phyloP scores from a whole-genome alignment of 371 early-diverging fungal genomes.

The Rhizopus sp. region DNA sequence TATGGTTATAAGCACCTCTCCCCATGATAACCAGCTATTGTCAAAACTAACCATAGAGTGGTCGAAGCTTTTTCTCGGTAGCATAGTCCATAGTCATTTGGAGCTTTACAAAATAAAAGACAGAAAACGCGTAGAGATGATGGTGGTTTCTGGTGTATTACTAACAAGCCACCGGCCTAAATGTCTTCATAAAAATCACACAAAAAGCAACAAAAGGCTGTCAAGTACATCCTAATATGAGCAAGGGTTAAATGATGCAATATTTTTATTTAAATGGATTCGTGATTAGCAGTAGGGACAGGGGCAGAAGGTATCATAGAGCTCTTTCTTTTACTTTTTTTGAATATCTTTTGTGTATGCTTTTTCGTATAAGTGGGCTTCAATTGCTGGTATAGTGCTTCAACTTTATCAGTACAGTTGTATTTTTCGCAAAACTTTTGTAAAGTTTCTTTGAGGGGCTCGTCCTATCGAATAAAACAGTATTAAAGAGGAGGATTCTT shows the following conservation, averaged over 20 bases:
- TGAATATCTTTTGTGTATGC: neutral
- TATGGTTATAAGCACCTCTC: neutral
- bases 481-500: neutral
- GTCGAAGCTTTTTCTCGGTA: constrained; percentile 48
- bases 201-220: too few relatives aligned
- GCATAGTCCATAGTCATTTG: constrained; percentile 31
- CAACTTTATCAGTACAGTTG: neutral
- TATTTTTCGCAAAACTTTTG: constrained; percentile 2
- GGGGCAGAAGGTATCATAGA: neutral
- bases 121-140: neutral
- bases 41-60: constrained; percentile 46
- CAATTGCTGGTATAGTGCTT: neutral
- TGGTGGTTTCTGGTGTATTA: neutral
- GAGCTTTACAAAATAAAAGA: neutral
- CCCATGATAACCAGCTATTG: neutral
- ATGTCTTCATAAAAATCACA: too few relatives aligned
- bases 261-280: too few relatives aligned
- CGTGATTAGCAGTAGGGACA: constrained; percentile 2
- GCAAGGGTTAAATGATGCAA: too few relatives aligned
- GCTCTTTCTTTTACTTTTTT: neutral
- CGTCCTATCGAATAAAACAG: neutral
- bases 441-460: neutral
- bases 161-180: too few relatives aligned
- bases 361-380: neutral
- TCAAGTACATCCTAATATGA: too few relatives aligned